Percentiles rank a stretch among this genome's conserved stretches.
Evolutionary conservation across 805 yeast species (phyloP).

Genomic region (Pichia insulana): DNA sequence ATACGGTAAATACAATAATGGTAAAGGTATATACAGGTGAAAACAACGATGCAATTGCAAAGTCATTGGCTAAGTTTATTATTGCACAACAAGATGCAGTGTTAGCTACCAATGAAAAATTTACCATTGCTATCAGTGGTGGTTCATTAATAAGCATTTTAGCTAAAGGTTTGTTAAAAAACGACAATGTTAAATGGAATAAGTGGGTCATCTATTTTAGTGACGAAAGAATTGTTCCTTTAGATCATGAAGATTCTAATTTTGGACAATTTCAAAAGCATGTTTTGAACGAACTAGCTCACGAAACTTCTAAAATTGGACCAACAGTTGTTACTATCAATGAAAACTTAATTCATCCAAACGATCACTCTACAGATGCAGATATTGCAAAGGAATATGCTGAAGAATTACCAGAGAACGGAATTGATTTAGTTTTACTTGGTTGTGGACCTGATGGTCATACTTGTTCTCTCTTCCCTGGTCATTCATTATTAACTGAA

Average conservation of each 20-base stretch:
- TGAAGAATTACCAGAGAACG: constrained; percentile 40
- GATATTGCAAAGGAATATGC: constrained; percentile 60
- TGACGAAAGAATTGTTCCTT: constrained; percentile 85
- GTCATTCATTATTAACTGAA: constrained; percentile 59
- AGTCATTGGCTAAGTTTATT: constrained; percentile 55
- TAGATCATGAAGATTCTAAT: constrained; percentile 77
- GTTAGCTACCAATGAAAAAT: constrained; percentile 35
- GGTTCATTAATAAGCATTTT: constrained; percentile 80
- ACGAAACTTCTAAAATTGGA: constrained; percentile 29
- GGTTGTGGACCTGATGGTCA: constrained; percentile 98
- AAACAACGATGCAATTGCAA: constrained; percentile 43
- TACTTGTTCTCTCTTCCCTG: constrained; percentile 89
- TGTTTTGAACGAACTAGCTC: constrained; percentile 43
- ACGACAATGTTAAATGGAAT: constrained; percentile 48
- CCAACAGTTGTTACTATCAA: constrained; percentile 65
- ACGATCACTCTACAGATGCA: constrained; percentile 41
- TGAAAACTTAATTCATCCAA: constrained; percentile 44
- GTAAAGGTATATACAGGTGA: constrained; percentile 39
- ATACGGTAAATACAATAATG: constrained; percentile 9
- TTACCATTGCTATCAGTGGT: constrained; percentile 80
- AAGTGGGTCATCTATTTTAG: constrained; percentile 79
- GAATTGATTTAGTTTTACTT: constrained; percentile 58
- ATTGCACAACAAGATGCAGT: constrained; percentile 55
- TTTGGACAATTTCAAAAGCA: constrained; percentile 66
- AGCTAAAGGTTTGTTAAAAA: constrained; percentile 56